These are phyloP conservation scores for Pseudonitzschia pungens DNA, from an alignment of 108 stramenopile genomes.

Conservation along the genomic window DNA sequence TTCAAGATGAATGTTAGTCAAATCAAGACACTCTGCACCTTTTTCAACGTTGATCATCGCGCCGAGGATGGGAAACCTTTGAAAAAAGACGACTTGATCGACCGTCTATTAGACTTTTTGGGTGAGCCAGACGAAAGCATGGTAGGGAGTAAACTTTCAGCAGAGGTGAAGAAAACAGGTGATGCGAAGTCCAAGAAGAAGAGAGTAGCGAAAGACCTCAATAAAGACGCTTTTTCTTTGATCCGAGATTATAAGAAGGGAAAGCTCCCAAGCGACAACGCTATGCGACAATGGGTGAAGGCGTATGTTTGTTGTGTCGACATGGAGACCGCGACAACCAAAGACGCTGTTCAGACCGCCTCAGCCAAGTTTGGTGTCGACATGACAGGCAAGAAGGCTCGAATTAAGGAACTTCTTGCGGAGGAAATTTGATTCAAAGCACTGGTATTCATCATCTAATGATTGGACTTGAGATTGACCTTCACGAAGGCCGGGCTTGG, in stretches of 20 bases:
- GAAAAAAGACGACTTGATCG: slow-evolving; percentile 47
- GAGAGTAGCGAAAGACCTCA: slow-evolving; percentile 5
- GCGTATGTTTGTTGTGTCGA: slow-evolving; percentile 48
- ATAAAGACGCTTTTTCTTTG: slow-evolving; percentile 6
- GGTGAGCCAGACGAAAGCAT: slow-evolving; percentile 31
- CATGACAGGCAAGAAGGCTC: slow-evolving; percentile 29
- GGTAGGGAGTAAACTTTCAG: slow-evolving; percentile 21
- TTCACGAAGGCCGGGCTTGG: too few relatives aligned
- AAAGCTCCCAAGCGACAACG: slow-evolving; percentile 35
- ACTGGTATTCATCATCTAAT: too few relatives aligned
- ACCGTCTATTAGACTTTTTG: slow-evolving; percentile 49
- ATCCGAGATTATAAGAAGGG: slow-evolving; percentile 24
- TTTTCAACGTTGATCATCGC: slow-evolving; percentile 32
- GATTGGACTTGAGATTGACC: too few relatives aligned
- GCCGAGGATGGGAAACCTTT: slow-evolving; percentile 26
- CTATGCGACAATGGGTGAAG: slow-evolving; percentile 39
- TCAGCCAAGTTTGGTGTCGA: slow-evolving; percentile 50
- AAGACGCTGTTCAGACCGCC: slow-evolving; percentile 43
- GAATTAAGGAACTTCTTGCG: slow-evolving; percentile 39
- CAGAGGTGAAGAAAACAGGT: slow-evolving; percentile 14
- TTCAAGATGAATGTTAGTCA: slow-evolving; percentile 38
- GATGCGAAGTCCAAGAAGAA: background rate
- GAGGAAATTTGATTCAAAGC: background rate
- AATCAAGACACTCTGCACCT: slow-evolving; percentile 41
- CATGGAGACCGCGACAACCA: slow-evolving; percentile 45